Conservation (phyloP, 2,329 filamentous ascomycete genomes). For the Epichloe hybrida region DNA sequence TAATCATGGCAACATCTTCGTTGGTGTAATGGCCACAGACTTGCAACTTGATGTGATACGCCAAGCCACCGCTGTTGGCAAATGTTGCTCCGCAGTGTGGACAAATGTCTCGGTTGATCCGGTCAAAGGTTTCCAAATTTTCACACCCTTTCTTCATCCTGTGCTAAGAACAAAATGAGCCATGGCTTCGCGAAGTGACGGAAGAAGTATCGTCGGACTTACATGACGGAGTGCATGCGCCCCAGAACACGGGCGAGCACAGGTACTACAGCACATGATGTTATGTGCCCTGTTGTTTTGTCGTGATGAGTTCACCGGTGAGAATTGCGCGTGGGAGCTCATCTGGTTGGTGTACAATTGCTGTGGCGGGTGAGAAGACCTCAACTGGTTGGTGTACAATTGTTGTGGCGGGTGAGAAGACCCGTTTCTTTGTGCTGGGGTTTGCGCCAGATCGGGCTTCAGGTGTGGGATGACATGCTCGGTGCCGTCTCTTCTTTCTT, state of each 20-base stretch:
- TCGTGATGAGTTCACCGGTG: neutral
- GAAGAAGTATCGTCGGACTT: constrained; percentile 6
- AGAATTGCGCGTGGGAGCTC: neutral
- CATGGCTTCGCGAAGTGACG: neutral
- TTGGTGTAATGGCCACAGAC: constrained; percentile 32
- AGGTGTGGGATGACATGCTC: constrained; percentile 26
- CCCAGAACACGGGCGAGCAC: constrained; percentile 23
- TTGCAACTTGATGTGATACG: constrained; percentile 30
- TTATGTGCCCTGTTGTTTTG: neutral
- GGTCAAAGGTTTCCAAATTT: constrained; percentile 6
- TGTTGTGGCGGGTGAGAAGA: neutral
- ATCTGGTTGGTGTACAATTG: neutral
- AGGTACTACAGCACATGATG: constrained; percentile 16
- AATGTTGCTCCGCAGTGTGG: constrained; percentile 32
- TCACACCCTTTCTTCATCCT: constrained; percentile 14
- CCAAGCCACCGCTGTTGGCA: constrained; percentile 24
- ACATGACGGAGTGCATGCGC: constrained; percentile 18
- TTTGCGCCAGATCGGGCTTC: constrained; percentile 6
- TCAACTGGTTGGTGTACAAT: neutral
- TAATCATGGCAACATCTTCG: constrained; percentile 2
- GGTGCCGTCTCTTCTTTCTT: constrained; percentile 19
- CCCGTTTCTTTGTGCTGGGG: neutral
- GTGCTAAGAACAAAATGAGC: constrained; percentile 14
- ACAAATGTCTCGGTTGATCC: constrained; percentile 24
- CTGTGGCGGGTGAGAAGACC: neutral